Conservation (phyloP, 2,329 filamentous ascomycete genomes). For the Phialophora chinensis region DNA sequence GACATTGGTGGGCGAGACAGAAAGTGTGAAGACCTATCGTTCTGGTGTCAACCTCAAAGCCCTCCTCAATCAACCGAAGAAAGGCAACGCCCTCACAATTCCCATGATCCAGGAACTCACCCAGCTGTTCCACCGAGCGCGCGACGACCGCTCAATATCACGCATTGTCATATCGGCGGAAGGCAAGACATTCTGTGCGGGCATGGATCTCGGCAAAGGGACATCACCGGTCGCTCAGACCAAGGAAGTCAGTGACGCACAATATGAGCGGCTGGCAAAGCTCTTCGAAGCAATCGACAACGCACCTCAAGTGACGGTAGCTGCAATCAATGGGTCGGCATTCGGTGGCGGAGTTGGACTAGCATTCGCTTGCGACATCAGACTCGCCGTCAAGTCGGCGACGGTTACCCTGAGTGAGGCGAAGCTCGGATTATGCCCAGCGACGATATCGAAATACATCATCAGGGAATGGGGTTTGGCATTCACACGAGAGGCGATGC, state of each 20-base stretch:
- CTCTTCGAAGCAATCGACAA: constrained; percentile 50
- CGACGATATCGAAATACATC: constrained; percentile 50
- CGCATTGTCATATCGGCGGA: constrained; percentile 39
- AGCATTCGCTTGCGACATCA: constrained; percentile 52
- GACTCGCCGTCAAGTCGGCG: constrained; percentile 36
- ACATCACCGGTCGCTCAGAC: constrained; percentile 41
- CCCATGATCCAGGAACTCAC: constrained; percentile 47
- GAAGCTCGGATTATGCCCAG: constrained; percentile 49
- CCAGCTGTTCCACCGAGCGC: constrained; percentile 39
- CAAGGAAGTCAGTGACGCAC: constrained; percentile 33
- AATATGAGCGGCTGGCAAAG: constrained; percentile 27
- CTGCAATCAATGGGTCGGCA: constrained; percentile 50
- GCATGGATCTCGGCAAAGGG: constrained; percentile 36
- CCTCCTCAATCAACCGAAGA: constrained; percentile 46
- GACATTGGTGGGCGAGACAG: constrained; percentile 35
- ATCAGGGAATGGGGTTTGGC: constrained; percentile 49
- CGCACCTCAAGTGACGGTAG: constrained; percentile 51
- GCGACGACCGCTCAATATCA: constrained; percentile 41
- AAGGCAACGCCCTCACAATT: constrained; percentile 50
- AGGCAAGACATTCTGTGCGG: constrained; percentile 37
- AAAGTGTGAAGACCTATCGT: constrained; percentile 42
- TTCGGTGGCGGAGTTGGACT: constrained; percentile 55
- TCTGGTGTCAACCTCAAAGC: constrained; percentile 40
- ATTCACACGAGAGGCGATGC: constrained; percentile 49
- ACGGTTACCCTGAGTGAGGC: constrained; percentile 49